Base-by-base conservation (phyloP, 2,329 filamentous ascomycete species). In the Akanthomyces uredinophilus region DNA sequence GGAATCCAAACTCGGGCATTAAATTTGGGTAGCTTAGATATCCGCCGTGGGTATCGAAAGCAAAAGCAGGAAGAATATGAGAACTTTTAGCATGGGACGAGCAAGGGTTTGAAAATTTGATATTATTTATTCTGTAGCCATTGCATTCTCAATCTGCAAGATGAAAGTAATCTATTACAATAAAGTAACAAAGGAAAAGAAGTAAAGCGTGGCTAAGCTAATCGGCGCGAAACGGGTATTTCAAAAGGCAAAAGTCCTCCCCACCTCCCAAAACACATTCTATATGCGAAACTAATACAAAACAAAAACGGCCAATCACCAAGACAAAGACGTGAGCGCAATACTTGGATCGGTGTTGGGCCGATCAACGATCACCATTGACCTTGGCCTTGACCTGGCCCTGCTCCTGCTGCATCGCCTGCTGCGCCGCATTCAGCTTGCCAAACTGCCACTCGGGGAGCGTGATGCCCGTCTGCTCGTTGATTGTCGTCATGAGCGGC, bases 391-490 rank as follows among this genome's bases (percentile, higher is more conserved):
- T 44, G 52, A 18, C 27, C 47, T 63, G 46, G 32, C 67, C 62
- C 62, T 50, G 32, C 41, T 62, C 60, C n/a, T 62, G 16, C 46
- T 57, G 24, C 35, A 75, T 69, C n/a, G 72, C 74, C 27, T 71
- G 66, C 35, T 72, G 68, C 5, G 68, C 71, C 7, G 75, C 75
- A 18, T 74, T 74, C 61, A 79, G 65, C 61, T 70, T 73, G 0
- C 84, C 84, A 70, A 87, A 87, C 71, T 87, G 84, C 92, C 92
- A 96, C 69, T 84, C 84, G 1, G 92, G 92, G 7, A 93, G 85
- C 1, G 83, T 82, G 69, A 96, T 92, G 0, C 91, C 91, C 0
- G 91, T 96, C 79, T 96, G 92, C 64, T 96, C 91, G 68, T 95
- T 88, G 70, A 96, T 94, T 0, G 92, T 96, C 11, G 83, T 73